phyloP scores from a whole-genome alignment of 768 basidiomycete genomes.

The Trametes maxima region DNA sequence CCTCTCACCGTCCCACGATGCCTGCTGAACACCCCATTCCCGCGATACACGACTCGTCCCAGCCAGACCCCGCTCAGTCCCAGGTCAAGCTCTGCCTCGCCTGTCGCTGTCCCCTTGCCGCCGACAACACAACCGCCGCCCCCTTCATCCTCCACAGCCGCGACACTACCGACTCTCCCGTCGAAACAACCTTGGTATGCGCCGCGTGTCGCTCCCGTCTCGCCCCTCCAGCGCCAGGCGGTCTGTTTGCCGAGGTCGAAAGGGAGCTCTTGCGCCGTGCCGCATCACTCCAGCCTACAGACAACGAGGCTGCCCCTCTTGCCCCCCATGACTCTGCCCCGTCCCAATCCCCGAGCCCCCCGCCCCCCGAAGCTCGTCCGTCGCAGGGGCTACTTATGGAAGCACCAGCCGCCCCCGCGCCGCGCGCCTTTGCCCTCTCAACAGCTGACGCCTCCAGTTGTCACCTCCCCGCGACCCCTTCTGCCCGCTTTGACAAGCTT shows the following conservation, averaged over 20 bases:
- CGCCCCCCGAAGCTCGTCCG: slow-evolving; percentile 5
- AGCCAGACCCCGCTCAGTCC: slow-evolving; percentile 28
- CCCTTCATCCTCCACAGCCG: slow-evolving; percentile 32
- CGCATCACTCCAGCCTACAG: slow-evolving; percentile 31
- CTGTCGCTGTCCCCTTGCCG: slow-evolving; percentile 35
- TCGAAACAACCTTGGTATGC: slow-evolving; percentile 44
- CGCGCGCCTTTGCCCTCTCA: slow-evolving; percentile 7
- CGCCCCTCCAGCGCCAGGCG: slow-evolving; percentile 25
- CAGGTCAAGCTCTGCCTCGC: slow-evolving; percentile 38
- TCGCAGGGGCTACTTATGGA: slow-evolving; percentile 39
- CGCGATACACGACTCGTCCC: slow-evolving; percentile 28
- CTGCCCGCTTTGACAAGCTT: slow-evolving; percentile 2
- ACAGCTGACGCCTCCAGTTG: slow-evolving; percentile 6
- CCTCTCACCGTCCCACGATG: slow-evolving; percentile 40
- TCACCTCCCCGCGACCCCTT: not conserved
- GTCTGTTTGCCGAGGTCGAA: slow-evolving; percentile 35
- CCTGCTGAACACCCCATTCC: slow-evolving; percentile 50
- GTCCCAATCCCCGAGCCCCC: slow-evolving; percentile 22
- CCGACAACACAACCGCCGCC: slow-evolving; percentile 30
- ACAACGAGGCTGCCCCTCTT: slow-evolving; percentile 37
- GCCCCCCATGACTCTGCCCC: slow-evolving; percentile 7
- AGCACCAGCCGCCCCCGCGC: slow-evolving; percentile 17
- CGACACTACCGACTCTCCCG: slow-evolving; percentile 22
- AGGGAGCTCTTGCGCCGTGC: slow-evolving; percentile 33
- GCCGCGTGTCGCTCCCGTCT: slow-evolving; percentile 48